Percentiles rank a stretch among this genome's conserved stretches.
These are phyloP conservation scores for Boletus tylopilopsis DNA, from an alignment of 768 basidiomycete genomes.

Conservation along the genomic window DNA sequence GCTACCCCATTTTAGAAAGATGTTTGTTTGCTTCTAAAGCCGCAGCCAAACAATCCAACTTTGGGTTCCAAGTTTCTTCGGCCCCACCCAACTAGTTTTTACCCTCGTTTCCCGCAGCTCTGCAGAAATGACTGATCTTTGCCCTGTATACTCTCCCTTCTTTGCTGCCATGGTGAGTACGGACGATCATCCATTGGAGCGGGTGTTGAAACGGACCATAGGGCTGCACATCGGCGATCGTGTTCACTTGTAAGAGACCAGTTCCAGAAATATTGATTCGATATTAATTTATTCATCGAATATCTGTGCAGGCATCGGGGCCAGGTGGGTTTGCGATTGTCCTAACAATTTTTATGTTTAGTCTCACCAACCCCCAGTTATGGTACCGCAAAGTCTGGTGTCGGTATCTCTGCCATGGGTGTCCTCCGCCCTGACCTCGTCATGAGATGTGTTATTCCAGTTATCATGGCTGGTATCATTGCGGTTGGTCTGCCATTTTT, in stretches of 20 bases:
- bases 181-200: neutral
- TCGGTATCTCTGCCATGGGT: conserved; percentile 97
- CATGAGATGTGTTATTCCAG: conserved; percentile 97
- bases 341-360: neutral
- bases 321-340: conserved; percentile 52
- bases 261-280: neutral
- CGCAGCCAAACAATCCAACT: conserved; percentile 27
- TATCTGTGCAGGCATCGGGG: conserved; percentile 66
- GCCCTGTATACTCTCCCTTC: conserved; percentile 96
- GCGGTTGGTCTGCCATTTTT: conserved; percentile 59
- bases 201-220: conserved; percentile 30
- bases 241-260: conserved; percentile 84
- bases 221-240: conserved; percentile 96
- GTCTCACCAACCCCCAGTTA: conserved; percentile 53
- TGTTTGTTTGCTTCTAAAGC: conserved; percentile 31
- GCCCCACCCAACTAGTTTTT: neutral
- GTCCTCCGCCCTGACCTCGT: conserved; percentile 94
- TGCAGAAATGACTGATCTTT: conserved; percentile 66
- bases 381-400: conserved; percentile 98
- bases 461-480: conserved; percentile 99
- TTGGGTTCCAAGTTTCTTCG: no score
- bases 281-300: neutral
- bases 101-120: conserved; percentile 2
- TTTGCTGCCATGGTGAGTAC: conserved; percentile 89
- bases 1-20: conserved; percentile 1